Percentiles rank a stretch among this genome's conserved stretches.
Conservation (phyloP, 192 early-diverging fungal species). For the Mortierella alpina region DNA sequence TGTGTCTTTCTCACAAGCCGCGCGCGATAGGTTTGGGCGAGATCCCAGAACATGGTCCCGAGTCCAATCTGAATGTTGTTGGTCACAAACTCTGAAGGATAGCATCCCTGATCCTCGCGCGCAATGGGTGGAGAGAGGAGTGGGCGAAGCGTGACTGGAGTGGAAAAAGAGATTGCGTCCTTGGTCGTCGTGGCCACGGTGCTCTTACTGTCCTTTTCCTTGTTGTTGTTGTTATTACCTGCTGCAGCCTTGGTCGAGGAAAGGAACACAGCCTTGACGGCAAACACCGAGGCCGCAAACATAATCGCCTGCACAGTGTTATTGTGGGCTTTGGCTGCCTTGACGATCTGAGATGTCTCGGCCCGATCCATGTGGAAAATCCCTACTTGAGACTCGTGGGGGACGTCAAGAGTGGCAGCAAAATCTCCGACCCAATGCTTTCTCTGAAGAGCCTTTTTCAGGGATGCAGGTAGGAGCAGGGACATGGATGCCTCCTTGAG, state of each 20-base stretch:
- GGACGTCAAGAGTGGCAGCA: slow-evolving; percentile 8
- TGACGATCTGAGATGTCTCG: slow-evolving; percentile 17
- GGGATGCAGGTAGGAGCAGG: slow-evolving; percentile 14
- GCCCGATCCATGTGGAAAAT: slow-evolving; percentile 7
- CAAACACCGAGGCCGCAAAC: slow-evolving; percentile 21
- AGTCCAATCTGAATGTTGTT: slow-evolving; percentile 20
- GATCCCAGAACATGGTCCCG: slow-evolving; percentile 23
- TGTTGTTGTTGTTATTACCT: not conserved
- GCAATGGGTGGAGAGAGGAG: slow-evolving; percentile 16
- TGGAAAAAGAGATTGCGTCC: slow-evolving; percentile 1
- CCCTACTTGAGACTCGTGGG: slow-evolving; percentile 6
- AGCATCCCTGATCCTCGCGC: slow-evolving; percentile 10
- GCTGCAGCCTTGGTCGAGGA: slow-evolving; percentile 14
- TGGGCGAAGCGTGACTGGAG: slow-evolving; percentile 17
- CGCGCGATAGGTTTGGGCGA: slow-evolving; percentile 10
- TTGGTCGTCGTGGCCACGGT: slow-evolving; percentile 20
- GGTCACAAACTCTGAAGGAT: slow-evolving; percentile 16
- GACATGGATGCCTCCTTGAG: slow-evolving; percentile 18
- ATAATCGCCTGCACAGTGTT: slow-evolving; percentile 18
- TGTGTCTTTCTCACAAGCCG: slow-evolving; percentile 4
- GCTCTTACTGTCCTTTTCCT: not conserved
- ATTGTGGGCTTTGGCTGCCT: slow-evolving; percentile 22
- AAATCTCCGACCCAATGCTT: slow-evolving; percentile 39
- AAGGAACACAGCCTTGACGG: slow-evolving; percentile 29
- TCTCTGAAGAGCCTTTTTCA: slow-evolving; percentile 16